Percentiles rank a stretch among this genome's conserved stretches.
Evolutionary conservation across 192 early-diverging fungal genomes (phyloP).

Genomic region (Thamnidium elegans): DNA sequence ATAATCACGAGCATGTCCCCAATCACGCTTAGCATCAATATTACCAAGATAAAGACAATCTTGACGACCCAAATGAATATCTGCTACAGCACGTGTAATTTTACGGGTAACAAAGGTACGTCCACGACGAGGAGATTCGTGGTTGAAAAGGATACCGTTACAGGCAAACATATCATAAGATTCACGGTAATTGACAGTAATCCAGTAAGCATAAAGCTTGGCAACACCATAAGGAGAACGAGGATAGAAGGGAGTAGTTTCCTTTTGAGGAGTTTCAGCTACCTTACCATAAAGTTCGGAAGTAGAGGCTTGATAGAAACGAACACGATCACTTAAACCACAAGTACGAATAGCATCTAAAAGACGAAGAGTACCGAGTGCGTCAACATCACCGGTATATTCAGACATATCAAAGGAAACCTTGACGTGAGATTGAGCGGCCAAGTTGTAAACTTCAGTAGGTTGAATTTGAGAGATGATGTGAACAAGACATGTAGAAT

Average conservation of each 20-base stretch:
- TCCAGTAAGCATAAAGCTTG: constrained; percentile 81
- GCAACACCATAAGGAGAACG: constrained; percentile 80
- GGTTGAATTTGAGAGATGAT: constrained; percentile 73
- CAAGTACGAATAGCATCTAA: constrained; percentile 77
- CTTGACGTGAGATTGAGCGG: constrained; percentile 75
- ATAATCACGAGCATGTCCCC: constrained; percentile 81
- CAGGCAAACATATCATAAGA: constrained; percentile 77
- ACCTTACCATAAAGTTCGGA: constrained; percentile 79
- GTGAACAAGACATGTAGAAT: constrained; percentile 72
- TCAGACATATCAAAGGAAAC: constrained; percentile 72
- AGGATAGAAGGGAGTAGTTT: constrained; percentile 82
- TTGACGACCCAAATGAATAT: constrained; percentile 64
- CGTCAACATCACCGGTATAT: constrained; percentile 79
- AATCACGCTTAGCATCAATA: constrained; percentile 77
- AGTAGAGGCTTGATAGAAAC: constrained; percentile 68
- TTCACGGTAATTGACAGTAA: constrained; percentile 78
- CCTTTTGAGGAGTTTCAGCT: constrained; percentile 70
- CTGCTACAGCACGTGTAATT: constrained; percentile 73
- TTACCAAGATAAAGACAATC: constrained; percentile 74
- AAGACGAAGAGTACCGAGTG: constrained; percentile 71
- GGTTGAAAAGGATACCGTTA: constrained; percentile 78
- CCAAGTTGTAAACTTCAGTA: constrained; percentile 75
- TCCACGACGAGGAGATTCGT: constrained; percentile 73
- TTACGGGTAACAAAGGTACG: constrained; percentile 78
- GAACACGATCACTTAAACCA: constrained; percentile 59